phyloP scores from a whole-genome alignment of 441 rosid genomes.

The Mallotus repandus region DNA sequence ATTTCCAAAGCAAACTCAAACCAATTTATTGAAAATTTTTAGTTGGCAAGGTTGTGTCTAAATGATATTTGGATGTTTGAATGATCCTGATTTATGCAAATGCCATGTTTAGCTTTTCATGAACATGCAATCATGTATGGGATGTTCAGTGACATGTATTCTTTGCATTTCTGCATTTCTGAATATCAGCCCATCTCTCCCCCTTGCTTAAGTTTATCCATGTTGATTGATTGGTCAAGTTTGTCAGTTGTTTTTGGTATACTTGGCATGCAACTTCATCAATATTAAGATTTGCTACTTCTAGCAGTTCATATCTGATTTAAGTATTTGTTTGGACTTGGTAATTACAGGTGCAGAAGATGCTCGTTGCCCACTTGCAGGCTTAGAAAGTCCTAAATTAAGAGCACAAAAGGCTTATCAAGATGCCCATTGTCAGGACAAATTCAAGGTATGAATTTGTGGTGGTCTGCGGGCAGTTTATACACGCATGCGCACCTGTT shows the following conservation, averaged over 20 bases:
- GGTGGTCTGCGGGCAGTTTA: background rate
- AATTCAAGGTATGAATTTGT: constrained; percentile 55
- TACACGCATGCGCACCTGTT: background rate
- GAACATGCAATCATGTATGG: background rate
- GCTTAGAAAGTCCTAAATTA: constrained; percentile 49
- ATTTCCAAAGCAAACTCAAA: background rate
- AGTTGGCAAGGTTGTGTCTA: constrained; percentile 6
- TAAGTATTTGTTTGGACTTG: constrained; percentile 9
- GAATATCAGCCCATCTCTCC: background rate
- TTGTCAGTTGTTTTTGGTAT: background rate
- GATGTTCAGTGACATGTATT: no score
- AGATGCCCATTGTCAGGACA: constrained; percentile 35
- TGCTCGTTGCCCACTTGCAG: constrained; percentile 80
- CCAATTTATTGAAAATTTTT: background rate
- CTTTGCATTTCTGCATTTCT: background rate
- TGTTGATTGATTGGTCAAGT: constrained; percentile 9
- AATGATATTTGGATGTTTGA: background rate
- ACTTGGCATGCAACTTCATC: background rate
- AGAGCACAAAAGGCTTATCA: constrained; percentile 49
- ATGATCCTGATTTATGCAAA: background rate
- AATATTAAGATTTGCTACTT: background rate
- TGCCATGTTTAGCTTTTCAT: background rate
- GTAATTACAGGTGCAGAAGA: constrained; percentile 61
- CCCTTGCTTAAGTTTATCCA: background rate
- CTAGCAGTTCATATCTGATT: background rate